Evolutionary conservation across 2,329 filamentous ascomycete genomes (phyloP).

Genomic region (Incumbomyces lentus): DNA sequence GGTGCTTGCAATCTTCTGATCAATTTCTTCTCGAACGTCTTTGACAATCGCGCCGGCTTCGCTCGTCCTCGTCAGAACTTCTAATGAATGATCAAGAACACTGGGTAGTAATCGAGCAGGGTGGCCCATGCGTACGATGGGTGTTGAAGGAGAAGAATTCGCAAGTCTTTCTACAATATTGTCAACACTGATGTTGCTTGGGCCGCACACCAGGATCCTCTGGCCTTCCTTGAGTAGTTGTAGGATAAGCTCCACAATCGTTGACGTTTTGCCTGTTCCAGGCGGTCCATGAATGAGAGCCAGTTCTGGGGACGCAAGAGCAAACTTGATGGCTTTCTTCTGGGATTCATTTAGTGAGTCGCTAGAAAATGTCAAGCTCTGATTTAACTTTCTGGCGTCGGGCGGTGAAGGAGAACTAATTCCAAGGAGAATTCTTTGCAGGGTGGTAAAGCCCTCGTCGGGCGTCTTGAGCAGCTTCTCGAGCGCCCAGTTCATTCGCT

Average conservation of each 20-base stretch:
- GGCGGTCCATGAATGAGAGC: constrained; percentile 90
- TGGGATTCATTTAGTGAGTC: constrained; percentile 49
- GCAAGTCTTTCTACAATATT: constrained; percentile 92
- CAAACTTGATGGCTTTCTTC: constrained; percentile 62
- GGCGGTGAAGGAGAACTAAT: constrained; percentile 43
- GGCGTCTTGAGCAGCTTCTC: constrained; percentile 47
- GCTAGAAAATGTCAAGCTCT: constrained; percentile 42
- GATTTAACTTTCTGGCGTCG: constrained; percentile 30
- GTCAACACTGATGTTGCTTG: constrained; percentile 94
- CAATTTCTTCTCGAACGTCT: constrained; percentile 86
- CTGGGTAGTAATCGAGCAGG: constrained; percentile 82
- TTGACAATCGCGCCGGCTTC: constrained; percentile 82
- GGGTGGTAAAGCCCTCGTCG: constrained; percentile 42
- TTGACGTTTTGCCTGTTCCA: constrained; percentile 94
- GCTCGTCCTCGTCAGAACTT: constrained; percentile 80
- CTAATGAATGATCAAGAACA: constrained; percentile 79
- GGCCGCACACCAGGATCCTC: constrained; percentile 83
- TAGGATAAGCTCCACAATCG: constrained; percentile 87
- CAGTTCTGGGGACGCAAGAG: constrained; percentile 68
- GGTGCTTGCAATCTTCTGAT: constrained; percentile 78
- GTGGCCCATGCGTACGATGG: constrained; percentile 83
- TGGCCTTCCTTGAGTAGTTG: constrained; percentile 66
- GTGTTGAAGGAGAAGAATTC: constrained; percentile 51
- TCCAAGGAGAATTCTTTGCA: constrained; percentile 53
- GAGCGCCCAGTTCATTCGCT: constrained; percentile 58